Evolutionary conservation across 495 filamentous ascomycete genomes (phyloP).

Genomic region (Xylaria telfairii): DNA sequence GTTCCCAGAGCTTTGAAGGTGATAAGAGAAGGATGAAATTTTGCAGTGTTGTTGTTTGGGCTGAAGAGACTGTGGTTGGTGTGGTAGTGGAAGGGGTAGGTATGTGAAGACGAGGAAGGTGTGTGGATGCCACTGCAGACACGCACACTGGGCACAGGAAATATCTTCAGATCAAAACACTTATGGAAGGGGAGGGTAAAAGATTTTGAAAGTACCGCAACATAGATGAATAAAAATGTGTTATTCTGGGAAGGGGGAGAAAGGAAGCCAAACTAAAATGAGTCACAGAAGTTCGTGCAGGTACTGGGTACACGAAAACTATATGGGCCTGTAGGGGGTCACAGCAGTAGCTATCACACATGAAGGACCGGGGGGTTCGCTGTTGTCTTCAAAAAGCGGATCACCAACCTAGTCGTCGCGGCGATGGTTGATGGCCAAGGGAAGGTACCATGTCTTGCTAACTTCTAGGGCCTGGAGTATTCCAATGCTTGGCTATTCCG

Average conservation of each 20-base stretch:
- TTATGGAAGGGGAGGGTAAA: too few species aligned
- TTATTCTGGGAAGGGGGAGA: background rate
- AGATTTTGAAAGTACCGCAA: too few species aligned
- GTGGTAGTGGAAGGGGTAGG: background rate
- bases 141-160: constrained; percentile 2
- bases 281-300: background rate
- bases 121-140: background rate
- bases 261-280: background rate
- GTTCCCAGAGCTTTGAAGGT: background rate
- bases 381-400: background rate
- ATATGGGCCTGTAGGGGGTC: background rate
- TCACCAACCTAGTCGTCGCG: constrained; percentile 8
- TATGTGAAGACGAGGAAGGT: background rate
- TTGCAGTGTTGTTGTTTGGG: background rate
- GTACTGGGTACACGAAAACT: background rate
- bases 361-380: background rate
- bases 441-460: background rate
- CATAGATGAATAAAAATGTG: too few species aligned
- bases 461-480: background rate
- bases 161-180: background rate
- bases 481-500: background rate
- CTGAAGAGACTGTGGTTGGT: background rate
- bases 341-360: background rate
- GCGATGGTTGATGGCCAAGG: background rate
- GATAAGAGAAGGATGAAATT: background rate